Conservation (phyloP, 495 filamentous ascomycete species). For the Hypomontagnella submonticulosa region DNA sequence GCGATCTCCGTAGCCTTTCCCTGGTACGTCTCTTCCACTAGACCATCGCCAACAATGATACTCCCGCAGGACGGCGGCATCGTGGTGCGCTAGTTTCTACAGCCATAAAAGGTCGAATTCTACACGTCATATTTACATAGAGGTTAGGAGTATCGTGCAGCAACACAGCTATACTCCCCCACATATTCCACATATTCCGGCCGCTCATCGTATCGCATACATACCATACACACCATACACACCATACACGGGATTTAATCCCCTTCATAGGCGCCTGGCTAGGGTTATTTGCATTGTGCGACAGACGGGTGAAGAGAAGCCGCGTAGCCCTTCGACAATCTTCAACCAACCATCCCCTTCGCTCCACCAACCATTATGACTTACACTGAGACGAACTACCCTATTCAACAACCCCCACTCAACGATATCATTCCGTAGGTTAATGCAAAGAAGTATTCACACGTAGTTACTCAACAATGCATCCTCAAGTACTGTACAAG, state of each 20-base stretch:
- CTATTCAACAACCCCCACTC: background rate
- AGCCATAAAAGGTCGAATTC: background rate
- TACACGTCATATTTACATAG: background rate
- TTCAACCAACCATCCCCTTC: constrained; percentile 8
- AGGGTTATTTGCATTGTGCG: constrained; percentile 14
- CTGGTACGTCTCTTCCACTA: constrained; percentile 17
- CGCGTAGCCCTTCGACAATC: constrained; percentile 18
- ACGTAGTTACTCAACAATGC: too few relatives aligned
- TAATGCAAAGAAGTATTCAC: constrained; percentile 11
- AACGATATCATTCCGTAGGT: too few relatives aligned
- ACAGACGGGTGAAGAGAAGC: constrained; percentile 13
- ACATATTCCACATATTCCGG: too few relatives aligned
- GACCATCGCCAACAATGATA: constrained; percentile 4
- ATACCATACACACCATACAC: too few relatives aligned
- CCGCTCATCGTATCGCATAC: too few relatives aligned
- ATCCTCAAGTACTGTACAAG: too few relatives aligned
- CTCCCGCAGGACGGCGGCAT: constrained; percentile 6
- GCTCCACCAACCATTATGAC: constrained; percentile 1
- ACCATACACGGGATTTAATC: background rate
- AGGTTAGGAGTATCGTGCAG: background rate
- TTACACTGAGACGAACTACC: constrained; percentile 4
- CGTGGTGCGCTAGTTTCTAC: background rate
- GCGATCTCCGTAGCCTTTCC: constrained; percentile 10
- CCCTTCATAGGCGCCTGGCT: background rate
- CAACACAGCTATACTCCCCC: background rate